Evolutionary conservation across 148 eudicot genomes (phyloP).

Genomic region (Heliosperma pusillum): DNA sequence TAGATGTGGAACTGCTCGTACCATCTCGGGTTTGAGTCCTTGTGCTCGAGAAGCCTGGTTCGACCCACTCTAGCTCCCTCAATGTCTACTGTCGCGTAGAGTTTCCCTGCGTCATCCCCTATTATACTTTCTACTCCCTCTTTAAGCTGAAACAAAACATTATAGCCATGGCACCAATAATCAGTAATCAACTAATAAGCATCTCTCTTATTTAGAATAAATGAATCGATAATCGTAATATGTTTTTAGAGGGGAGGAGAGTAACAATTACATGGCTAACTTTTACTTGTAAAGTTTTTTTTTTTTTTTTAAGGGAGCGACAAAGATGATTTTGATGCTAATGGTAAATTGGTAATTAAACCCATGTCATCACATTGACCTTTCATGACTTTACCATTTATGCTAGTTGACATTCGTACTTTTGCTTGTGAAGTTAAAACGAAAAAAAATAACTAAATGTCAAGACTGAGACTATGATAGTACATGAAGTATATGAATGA

Average conservation of each 20-base stretch:
- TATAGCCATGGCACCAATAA: background rate
- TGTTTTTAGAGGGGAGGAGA: too few relatives aligned
- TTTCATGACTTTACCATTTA: too few relatives aligned
- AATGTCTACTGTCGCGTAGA: constrained; percentile 41
- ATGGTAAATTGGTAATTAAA: too few relatives aligned
- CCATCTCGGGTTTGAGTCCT: constrained; percentile 41
- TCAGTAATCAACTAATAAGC: background rate
- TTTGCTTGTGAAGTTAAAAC: background rate
- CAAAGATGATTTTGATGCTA: too few relatives aligned
- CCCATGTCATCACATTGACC: too few relatives aligned
- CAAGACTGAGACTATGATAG: background rate
- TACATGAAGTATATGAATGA: too few relatives aligned
- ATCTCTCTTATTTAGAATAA: too few relatives aligned
- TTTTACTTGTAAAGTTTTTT: too few relatives aligned
- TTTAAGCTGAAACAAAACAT: constrained; percentile 17
- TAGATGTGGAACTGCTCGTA: constrained; percentile 47
- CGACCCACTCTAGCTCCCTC: constrained; percentile 48
- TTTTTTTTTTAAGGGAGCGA: too few relatives aligned
- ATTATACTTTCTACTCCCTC: constrained; percentile 19
- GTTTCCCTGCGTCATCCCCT: constrained; percentile 26
- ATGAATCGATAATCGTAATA: too few relatives aligned
- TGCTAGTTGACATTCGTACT: too few relatives aligned
- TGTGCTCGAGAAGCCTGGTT: constrained; percentile 35
- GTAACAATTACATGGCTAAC: too few relatives aligned
- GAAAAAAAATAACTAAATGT: background rate